Evolutionary conservation across 352 stramenopile genomes (phyloP).

Genomic region (Pythium rhizo-oryzae): DNA sequence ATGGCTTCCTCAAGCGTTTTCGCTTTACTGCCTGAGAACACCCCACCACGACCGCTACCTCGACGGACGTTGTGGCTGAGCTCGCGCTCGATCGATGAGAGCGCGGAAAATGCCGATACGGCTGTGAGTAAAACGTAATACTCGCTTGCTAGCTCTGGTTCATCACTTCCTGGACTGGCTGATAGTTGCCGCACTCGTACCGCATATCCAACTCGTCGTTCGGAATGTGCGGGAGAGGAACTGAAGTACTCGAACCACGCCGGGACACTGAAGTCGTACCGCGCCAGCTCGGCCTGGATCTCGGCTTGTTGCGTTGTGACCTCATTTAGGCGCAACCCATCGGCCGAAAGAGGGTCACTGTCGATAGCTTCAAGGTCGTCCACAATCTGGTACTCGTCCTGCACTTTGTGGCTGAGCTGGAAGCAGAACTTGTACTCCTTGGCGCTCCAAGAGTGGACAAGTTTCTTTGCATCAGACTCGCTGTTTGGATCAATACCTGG

Average conservation of each 20-base stretch:
- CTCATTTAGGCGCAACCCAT: slow-evolving; percentile 10
- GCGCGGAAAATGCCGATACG: slow-evolving; percentile 39
- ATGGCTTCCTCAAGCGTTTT: slow-evolving; percentile 39
- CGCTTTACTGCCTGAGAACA: slow-evolving; percentile 26
- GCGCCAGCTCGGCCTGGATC: slow-evolving; percentile 32
- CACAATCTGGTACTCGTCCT: slow-evolving; percentile 28
- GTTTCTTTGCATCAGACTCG: slow-evolving; percentile 32
- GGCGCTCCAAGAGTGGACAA: slow-evolving; percentile 30
- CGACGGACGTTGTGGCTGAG: slow-evolving; percentile 16
- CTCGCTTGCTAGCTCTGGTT: slow-evolving; percentile 10
- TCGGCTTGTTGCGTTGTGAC: slow-evolving; percentile 27
- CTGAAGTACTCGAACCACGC: slow-evolving; percentile 68
- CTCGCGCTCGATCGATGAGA: slow-evolving; percentile 44
- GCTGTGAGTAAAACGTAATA: slow-evolving; percentile 46
- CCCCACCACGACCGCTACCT: slow-evolving; percentile 18
- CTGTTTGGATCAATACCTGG: slow-evolving; percentile 25
- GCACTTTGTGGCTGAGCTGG: slow-evolving; percentile 42
- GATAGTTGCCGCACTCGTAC: slow-evolving; percentile 37
- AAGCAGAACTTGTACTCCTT: slow-evolving; percentile 71
- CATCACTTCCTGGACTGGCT: too few species aligned
- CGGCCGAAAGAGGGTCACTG: background rate
- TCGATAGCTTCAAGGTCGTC: slow-evolving; percentile 14
- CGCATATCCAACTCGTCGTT: slow-evolving; percentile 55
- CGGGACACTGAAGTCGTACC: slow-evolving; percentile 42
- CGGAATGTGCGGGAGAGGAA: slow-evolving; percentile 31